A percentile compares a stretch with the other conserved stretches of the same genome.
These are phyloP conservation scores for Paracoccidioides lutzii DNA, from an alignment of 2,329 filamentous ascomycete species.

Conservation along the genomic window DNA sequence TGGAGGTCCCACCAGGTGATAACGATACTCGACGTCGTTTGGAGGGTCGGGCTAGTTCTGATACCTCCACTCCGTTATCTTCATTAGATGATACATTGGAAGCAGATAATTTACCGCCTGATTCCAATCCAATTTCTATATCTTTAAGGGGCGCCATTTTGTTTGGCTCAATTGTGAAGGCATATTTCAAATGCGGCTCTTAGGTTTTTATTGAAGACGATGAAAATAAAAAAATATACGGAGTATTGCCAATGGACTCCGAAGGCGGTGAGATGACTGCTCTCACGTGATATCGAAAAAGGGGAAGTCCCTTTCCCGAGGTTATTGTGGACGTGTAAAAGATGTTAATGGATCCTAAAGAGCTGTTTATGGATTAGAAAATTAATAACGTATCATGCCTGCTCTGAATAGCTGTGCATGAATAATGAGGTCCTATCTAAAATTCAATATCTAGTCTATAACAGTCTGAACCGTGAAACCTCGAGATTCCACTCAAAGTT, in stretches of 20 bases:
- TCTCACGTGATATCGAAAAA: neutral
- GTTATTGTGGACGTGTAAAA: too few species aligned
- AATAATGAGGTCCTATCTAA: too few species aligned
- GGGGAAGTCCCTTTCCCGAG: too few species aligned
- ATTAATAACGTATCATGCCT: too few species aligned
- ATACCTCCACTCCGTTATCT: neutral
- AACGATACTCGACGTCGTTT: conserved; percentile 30
- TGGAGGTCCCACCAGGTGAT: conserved; percentile 14
- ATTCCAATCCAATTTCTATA: conserved; percentile 15
- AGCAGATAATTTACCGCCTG: conserved; percentile 6
- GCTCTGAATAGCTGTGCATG: too few species aligned
- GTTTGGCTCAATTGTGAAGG: conserved; percentile 1
- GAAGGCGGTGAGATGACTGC: neutral
- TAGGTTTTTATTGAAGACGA: neutral
- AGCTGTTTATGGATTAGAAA: too few species aligned
- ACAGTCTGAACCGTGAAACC: too few species aligned
- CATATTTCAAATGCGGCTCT: neutral
- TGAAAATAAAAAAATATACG: neutral
- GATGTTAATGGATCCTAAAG: too few species aligned
- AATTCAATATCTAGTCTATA: too few species aligned
- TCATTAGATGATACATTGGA: neutral
- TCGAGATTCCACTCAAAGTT: too few species aligned
- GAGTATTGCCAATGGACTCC: too few species aligned
- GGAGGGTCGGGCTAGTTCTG: conserved; percentile 18
- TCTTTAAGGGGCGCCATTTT: conserved; percentile 19